These are phyloP conservation scores for Paecilomyces formosus DNA, from an alignment of 2,329 filamentous ascomycete genomes.

Conservation along the genomic window DNA sequence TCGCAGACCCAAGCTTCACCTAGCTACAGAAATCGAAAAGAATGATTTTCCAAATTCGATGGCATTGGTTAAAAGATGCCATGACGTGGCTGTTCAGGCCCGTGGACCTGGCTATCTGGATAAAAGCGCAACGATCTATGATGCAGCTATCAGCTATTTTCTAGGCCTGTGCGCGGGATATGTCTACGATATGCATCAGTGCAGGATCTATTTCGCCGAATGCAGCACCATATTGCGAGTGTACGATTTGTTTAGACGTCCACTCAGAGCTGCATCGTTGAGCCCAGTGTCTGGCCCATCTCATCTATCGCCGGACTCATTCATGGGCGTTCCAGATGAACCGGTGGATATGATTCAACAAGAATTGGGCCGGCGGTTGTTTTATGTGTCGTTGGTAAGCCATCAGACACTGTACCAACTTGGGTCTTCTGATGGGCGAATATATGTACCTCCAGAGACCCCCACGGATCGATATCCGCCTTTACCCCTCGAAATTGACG, in stretches of 20 bases:
- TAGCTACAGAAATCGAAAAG: constrained; percentile 30
- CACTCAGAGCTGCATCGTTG: constrained; percentile 8
- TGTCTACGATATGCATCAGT: constrained; percentile 30
- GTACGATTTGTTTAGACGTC: constrained; percentile 27
- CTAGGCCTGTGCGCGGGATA: constrained; percentile 34
- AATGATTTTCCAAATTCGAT: constrained; percentile 35
- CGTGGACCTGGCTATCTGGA: constrained; percentile 38
- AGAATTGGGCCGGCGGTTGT: constrained; percentile 54
- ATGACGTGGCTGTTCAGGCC: constrained; percentile 36
- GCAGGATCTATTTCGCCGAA: constrained; percentile 37
- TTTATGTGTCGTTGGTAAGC: constrained; percentile 74
- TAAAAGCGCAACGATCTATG: constrained; percentile 34
- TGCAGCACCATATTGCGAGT: constrained; percentile 36
- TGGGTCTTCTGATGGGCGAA: constrained; percentile 62
- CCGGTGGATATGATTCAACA: constrained; percentile 31
- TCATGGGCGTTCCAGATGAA: constrained; percentile 8
- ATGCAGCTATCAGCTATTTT: constrained; percentile 39
- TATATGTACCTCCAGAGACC: constrained; percentile 70
- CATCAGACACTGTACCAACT: constrained; percentile 73
- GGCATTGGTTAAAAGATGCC: constrained; percentile 35
- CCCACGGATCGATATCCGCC: constrained; percentile 69
- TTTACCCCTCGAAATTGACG: constrained; percentile 73
- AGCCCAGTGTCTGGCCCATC: constrained; percentile 14
- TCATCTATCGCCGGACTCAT: constrained; percentile 14
- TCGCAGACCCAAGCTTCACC: constrained; percentile 33